These are phyloP conservation scores for Torrubiellomyces zombiae DNA, from an alignment of 2,329 filamentous ascomycete species.

Conservation along the genomic window DNA sequence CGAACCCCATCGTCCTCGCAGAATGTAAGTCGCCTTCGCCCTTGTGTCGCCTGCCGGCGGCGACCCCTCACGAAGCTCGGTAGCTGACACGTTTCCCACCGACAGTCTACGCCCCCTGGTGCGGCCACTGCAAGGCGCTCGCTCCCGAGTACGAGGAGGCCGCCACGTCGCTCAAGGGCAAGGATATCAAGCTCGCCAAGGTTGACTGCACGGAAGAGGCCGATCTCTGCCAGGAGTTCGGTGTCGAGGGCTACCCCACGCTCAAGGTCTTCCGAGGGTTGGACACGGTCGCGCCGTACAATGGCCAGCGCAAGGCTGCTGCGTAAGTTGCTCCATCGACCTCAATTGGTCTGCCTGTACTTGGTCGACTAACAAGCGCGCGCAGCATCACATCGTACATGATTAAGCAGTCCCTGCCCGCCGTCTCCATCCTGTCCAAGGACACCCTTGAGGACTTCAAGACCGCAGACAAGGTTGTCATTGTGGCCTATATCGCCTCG, in stretches of 20 bases:
- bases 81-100: slow-evolving; percentile 17
- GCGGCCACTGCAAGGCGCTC: slow-evolving; percentile 96
- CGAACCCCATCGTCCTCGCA: slow-evolving; percentile 77
- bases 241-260: slow-evolving; percentile 95
- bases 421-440: slow-evolving; percentile 68
- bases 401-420: slow-evolving; percentile 92
- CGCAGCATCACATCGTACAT: slow-evolving; percentile 64
- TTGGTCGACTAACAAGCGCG: slow-evolving; percentile 7
- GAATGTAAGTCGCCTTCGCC: slow-evolving; percentile 57
- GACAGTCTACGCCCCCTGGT: slow-evolving; percentile 87
- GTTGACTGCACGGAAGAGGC: slow-evolving; percentile 90
- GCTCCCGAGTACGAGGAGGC: slow-evolving; percentile 83
- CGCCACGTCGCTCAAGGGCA: slow-evolving; percentile 70
- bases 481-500: slow-evolving; percentile 72
- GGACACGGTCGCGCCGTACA: slow-evolving; percentile 69
- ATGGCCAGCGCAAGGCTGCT: slow-evolving; percentile 75
- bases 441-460: slow-evolving; percentile 91
- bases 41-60: background rate
- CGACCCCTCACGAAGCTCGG: slow-evolving; percentile 1
- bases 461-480: slow-evolving; percentile 88
- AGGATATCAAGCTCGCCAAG: slow-evolving; percentile 73
- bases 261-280: slow-evolving; percentile 95
- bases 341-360: background rate
- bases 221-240: slow-evolving; percentile 77
- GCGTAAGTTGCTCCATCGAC: slow-evolving; percentile 29